phyloP scores from a whole-genome alignment of 352 stramenopile species.

The Aphanomyces stellatus region DNA sequence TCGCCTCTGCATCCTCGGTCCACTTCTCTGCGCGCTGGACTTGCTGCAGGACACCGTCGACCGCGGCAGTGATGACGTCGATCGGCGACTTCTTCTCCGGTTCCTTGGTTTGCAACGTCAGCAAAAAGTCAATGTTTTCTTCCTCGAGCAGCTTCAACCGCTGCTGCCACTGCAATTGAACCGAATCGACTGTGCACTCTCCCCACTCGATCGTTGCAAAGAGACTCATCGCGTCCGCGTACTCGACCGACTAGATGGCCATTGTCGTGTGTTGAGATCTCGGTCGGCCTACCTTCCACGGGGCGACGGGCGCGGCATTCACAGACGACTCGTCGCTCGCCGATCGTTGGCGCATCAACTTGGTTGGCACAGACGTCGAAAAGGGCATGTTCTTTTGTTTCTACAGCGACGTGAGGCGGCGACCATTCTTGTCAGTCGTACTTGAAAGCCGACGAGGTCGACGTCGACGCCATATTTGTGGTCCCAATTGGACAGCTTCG shows the following conservation, averaged over 20 bases:
- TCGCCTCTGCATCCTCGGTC: conserved; percentile 53
- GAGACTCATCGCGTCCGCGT: conserved; percentile 41
- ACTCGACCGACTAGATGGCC: conserved; percentile 39
- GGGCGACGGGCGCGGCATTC: background rate
- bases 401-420: background rate
- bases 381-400: background rate
- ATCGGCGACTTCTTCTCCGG: conserved; percentile 30
- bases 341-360: background rate
- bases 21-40: conserved; percentile 40
- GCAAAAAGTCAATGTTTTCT: conserved; percentile 65
- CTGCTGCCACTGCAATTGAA: conserved; percentile 49
- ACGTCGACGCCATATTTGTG: conserved; percentile 62
- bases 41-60: conserved; percentile 39
- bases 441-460: conserved; percentile 43
- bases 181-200: conserved; percentile 32
- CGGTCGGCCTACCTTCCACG: conserved; percentile 11
- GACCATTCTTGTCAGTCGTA: conserved; percentile 10
- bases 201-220: conserved; percentile 52
- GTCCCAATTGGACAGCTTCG: conserved; percentile 37
- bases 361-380: background rate
- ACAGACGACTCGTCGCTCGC: background rate
- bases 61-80: conserved; percentile 47
- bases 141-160: conserved; percentile 54
- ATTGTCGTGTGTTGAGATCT: conserved; percentile 22
- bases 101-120: conserved; percentile 44